These are phyloP conservation scores for Aethionema arabicum DNA, from an alignment of 345 rosid genomes.

Conservation along the genomic window DNA sequence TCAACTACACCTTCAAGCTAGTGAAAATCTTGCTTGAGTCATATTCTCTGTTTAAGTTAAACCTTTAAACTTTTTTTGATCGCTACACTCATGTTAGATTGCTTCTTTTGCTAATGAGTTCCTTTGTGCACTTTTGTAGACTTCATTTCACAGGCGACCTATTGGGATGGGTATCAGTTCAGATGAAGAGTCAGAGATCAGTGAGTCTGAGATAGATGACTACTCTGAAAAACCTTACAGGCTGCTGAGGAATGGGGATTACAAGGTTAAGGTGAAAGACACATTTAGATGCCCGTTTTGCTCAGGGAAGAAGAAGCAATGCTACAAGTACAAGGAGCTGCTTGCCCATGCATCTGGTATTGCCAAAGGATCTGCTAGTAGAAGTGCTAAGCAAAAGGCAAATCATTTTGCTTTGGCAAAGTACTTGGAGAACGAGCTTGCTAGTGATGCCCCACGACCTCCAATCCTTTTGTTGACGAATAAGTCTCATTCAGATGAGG, in stretches of 20 bases:
- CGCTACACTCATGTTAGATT: not conserved
- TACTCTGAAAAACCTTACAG: constrained; percentile 60
- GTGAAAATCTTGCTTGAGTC: not conserved
- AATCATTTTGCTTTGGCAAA: constrained; percentile 72
- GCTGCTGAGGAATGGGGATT: constrained; percentile 44
- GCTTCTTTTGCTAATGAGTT: not conserved
- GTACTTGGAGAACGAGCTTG: constrained; percentile 62
- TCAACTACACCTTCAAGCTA: too few relatives aligned
- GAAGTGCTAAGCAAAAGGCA: constrained; percentile 75
- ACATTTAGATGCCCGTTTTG: constrained; percentile 80
- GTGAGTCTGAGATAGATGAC: constrained; percentile 74
- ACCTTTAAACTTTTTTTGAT: not conserved
- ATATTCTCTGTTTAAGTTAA: not conserved
- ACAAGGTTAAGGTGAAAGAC: constrained; percentile 63
- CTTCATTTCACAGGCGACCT: constrained; percentile 19
- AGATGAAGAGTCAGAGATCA: constrained; percentile 75
- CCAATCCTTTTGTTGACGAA: not conserved
- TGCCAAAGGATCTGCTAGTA: constrained; percentile 68
- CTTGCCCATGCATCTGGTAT: constrained; percentile 89
- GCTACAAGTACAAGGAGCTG: constrained; percentile 72
- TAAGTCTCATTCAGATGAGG: constrained; percentile 29
- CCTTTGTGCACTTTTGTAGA: not conserved
- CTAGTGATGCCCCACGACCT: constrained; percentile 39
- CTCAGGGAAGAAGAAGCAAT: constrained; percentile 83
- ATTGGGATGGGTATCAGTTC: constrained; percentile 56